These are phyloP conservation scores for Suillus sp. DNA, from an alignment of 768 basidiomycete species.

Conservation along the genomic window DNA sequence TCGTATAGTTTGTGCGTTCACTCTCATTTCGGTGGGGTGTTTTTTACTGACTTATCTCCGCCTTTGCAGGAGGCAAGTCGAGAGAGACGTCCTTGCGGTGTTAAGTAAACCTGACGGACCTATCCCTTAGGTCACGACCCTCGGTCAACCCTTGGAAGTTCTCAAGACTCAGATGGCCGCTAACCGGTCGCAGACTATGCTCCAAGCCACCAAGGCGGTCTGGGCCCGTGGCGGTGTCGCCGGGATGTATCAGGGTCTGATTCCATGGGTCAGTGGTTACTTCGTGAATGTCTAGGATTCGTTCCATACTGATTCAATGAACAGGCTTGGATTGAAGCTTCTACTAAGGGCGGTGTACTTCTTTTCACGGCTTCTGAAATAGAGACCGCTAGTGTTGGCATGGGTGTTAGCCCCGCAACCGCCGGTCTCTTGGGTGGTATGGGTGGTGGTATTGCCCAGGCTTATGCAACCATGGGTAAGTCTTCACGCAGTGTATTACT, in stretches of 20 bases:
- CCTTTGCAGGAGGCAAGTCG: constrained; percentile 68
- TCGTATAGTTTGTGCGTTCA: constrained; percentile 47
- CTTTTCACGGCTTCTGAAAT: constrained; percentile 97
- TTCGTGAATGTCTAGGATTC: not conserved
- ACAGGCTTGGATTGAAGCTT: constrained; percentile 99
- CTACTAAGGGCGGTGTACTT: constrained; percentile 95
- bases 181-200: constrained; percentile 90
- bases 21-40: constrained; percentile 7
- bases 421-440: constrained; percentile 95
- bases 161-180: constrained; percentile 99
- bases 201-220: constrained; percentile 79
- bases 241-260: constrained; percentile 97
- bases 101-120: constrained; percentile 8
- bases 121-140: constrained; percentile 80
- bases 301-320: not conserved
- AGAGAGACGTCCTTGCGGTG: not conserved
- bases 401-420: constrained; percentile 77
- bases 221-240: constrained; percentile 88
- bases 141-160: constrained; percentile 97
- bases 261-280: constrained; percentile 82
- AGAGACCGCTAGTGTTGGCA: constrained; percentile 61
- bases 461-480: constrained; percentile 99
- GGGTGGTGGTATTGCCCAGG: constrained; percentile 96
- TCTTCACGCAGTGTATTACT: constrained; percentile 19
- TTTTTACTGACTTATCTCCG: constrained; percentile 19